These are phyloP conservation scores for Paecilomyces sp. DNA, from an alignment of 2,329 filamentous ascomycete genomes.

Conservation along the genomic window DNA sequence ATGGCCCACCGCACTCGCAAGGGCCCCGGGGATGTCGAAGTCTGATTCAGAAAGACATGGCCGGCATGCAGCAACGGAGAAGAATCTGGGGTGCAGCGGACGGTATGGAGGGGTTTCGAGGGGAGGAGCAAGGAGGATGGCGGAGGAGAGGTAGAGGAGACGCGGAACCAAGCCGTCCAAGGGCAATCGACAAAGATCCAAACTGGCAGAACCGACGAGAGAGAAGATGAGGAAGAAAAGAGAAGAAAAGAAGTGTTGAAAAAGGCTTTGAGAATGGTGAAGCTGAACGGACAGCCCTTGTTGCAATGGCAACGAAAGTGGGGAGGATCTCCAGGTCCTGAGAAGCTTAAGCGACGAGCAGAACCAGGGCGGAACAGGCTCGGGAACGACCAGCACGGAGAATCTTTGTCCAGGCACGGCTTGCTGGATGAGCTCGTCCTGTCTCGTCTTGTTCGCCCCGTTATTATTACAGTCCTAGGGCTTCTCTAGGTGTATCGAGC, in stretches of 20 bases:
- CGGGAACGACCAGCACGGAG: background rate
- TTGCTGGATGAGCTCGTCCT: background rate
- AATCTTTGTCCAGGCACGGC: background rate
- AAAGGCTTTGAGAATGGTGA: constrained; percentile 24
- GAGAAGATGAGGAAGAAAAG: constrained; percentile 16
- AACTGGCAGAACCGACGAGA: constrained; percentile 9
- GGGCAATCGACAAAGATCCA: constrained; percentile 12
- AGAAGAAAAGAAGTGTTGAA: constrained; percentile 12
- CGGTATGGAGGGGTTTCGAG: constrained; percentile 7
- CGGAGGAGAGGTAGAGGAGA: constrained; percentile 9
- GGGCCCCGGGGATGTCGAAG: constrained; percentile 2
- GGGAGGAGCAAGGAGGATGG: constrained; percentile 9
- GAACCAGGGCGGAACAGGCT: constrained; percentile 1
- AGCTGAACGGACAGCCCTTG: constrained; percentile 33
- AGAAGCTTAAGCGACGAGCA: constrained; percentile 16
- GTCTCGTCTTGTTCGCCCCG: background rate
- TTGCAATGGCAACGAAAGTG: constrained; percentile 37
- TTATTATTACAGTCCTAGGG: background rate
- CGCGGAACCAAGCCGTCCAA: constrained; percentile 4
- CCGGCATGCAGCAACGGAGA: constrained; percentile 6
- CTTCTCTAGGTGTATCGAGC: background rate
- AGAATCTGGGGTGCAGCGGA: constrained; percentile 19
- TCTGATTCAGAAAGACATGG: constrained; percentile 3
- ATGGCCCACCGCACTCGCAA: background rate
- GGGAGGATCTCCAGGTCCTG: constrained; percentile 31